phyloP scores from a whole-genome alignment of 768 basidiomycete species.

The Punctularia strigosozonata region DNA sequence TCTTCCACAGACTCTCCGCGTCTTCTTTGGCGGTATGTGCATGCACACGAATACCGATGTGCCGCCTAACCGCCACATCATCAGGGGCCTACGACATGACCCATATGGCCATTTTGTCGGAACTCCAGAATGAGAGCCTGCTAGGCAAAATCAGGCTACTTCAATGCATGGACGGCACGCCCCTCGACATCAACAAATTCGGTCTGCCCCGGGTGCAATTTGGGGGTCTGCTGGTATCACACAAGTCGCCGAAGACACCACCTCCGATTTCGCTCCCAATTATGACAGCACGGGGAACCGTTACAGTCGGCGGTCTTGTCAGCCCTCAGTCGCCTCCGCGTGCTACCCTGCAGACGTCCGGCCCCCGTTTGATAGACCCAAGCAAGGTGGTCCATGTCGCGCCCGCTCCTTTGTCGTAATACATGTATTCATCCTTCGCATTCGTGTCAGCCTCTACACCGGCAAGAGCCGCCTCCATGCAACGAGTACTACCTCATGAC shows the following conservation, averaged over 20 bases:
- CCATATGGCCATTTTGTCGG: conserved; percentile 44
- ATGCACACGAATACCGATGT: not conserved
- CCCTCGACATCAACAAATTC: conserved; percentile 32
- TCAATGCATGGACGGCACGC: conserved; percentile 31
- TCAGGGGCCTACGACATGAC: conserved; percentile 46
- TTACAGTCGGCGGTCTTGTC: conserved; percentile 47
- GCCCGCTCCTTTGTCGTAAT: not conserved
- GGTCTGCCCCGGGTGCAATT: conserved; percentile 42
- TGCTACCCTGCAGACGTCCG: conserved; percentile 14
- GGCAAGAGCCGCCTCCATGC: conserved; percentile 75
- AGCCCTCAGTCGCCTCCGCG: conserved; percentile 53
- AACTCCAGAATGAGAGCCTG: conserved; percentile 49
- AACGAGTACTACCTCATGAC: conserved; percentile 78
- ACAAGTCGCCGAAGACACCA: conserved; percentile 22
- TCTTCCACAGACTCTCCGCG: conserved; percentile 45
- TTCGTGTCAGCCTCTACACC: conserved; percentile 49
- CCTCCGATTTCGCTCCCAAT: conserved; percentile 37
- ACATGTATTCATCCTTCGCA: conserved; percentile 3
- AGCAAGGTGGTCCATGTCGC: conserved; percentile 34
- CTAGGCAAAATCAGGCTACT: conserved; percentile 57
- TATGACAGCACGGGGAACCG: conserved; percentile 27
- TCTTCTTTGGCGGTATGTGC: conserved; percentile 57
- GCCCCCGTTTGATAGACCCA: conserved; percentile 42
- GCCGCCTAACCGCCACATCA: not conserved
- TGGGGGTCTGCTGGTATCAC: conserved; percentile 35